These are phyloP conservation scores for Candida sp. DNA, from an alignment of 1,139 yeast species.

Conservation along the genomic window DNA sequence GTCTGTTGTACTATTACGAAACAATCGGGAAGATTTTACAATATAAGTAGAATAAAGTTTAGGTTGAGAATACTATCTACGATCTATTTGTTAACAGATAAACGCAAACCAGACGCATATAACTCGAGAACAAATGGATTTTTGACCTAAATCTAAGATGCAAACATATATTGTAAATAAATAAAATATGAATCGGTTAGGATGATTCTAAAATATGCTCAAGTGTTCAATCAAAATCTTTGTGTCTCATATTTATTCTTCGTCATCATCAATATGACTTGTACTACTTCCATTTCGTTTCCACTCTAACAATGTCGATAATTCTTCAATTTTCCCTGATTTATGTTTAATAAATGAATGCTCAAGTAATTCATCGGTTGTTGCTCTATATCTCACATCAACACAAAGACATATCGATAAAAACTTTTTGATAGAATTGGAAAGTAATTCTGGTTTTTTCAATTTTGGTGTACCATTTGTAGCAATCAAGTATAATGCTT, in stretches of 20 bases:
- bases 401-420: slow-evolving; percentile 92
- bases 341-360: slow-evolving; percentile 73
- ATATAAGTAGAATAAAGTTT: not conserved
- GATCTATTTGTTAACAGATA: not conserved
- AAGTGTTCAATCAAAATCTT: not conserved
- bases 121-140: not conserved
- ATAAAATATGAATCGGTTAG: not conserved
- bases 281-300: slow-evolving; percentile 21
- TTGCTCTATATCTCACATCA: slow-evolving; percentile 89
- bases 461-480: slow-evolving; percentile 96
- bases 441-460: slow-evolving; percentile 78
- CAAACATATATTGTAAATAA: not conserved
- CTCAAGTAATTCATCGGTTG: slow-evolving; percentile 79
- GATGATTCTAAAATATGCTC: not conserved
- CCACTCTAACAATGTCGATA: slow-evolving; percentile 74
- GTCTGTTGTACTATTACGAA: not conserved
- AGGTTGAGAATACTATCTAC: not conserved
- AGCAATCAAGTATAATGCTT: slow-evolving; percentile 71
- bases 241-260: not conserved
- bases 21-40: not conserved
- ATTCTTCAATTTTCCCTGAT: slow-evolving; percentile 66
- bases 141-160: not conserved
- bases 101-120: not conserved
- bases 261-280: not conserved
- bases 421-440: slow-evolving; percentile 80